Evolutionary conservation across 2,329 filamentous ascomycete species (phyloP).

Genomic region (Aspergillus spinulosporus): DNA sequence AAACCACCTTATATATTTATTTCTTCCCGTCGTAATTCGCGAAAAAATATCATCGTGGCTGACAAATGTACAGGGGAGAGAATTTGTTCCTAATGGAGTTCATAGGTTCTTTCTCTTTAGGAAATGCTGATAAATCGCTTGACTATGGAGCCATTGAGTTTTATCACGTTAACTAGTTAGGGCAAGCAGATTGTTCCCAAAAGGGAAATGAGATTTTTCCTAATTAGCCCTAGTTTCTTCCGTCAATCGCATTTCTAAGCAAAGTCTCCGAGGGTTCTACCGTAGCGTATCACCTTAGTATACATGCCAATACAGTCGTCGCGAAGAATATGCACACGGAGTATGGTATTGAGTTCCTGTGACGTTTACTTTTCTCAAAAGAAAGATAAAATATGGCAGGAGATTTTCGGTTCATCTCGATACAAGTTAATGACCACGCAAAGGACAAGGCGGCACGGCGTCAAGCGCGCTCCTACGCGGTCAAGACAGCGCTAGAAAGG

Average conservation of each 20-base stretch:
- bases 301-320: no score
- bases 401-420: constrained; percentile 7
- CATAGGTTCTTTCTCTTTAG: neutral
- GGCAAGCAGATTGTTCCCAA: constrained; percentile 1
- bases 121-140: no score
- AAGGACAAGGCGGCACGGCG: constrained; percentile 2
- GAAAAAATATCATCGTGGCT: neutral
- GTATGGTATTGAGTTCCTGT: neutral
- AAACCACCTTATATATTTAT: no score
- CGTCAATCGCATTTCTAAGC: constrained; percentile 3
- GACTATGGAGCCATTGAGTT: no score
- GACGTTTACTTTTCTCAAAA: neutral
- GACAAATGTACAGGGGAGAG: no score
- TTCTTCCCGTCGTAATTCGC: no score
- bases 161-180: neutral
- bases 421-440: neutral
- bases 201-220: constrained; percentile 9
- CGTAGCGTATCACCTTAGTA: no score
- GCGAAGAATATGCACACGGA: no score
- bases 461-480: constrained; percentile 5
- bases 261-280: neutral
- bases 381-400: neutral
- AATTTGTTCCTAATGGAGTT: neutral
- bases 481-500: constrained; percentile 1
- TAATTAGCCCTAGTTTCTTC: neutral